These are phyloP conservation scores for Phaeosphaeria sp. DNA, from an alignment of 2,329 filamentous ascomycete genomes.

Conservation along the genomic window DNA sequence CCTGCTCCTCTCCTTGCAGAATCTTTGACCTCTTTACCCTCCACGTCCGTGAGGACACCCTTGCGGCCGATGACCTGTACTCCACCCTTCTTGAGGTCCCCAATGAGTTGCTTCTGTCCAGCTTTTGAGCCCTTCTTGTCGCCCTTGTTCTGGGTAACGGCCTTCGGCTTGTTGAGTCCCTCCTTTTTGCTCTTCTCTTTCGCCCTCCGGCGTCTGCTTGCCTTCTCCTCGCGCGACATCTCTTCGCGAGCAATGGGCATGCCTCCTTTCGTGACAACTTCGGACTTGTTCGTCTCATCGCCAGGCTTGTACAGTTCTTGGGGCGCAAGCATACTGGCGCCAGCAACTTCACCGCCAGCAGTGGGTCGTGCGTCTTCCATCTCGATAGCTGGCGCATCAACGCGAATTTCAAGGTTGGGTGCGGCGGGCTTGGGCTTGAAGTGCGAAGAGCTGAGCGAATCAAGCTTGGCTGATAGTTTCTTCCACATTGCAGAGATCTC, in stretches of 20 bases:
- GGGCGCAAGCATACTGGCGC: conserved; percentile 79
- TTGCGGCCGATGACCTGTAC: conserved; percentile 79
- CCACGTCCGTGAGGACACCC: conserved; percentile 82
- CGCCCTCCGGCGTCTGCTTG: conserved; percentile 75
- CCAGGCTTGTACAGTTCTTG: conserved; percentile 93
- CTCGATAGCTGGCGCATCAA: conserved; percentile 86
- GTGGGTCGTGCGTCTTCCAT: conserved; percentile 96
- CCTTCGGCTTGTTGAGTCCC: conserved; percentile 57
- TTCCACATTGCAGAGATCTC: conserved; percentile 87
- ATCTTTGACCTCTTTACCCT: conserved; percentile 73
- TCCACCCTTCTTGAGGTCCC: conserved; percentile 79
- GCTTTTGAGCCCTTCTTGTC: conserved; percentile 45
- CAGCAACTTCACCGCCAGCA: conserved; percentile 75
- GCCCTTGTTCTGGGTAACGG: conserved; percentile 61
- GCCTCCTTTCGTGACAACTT: conserved; percentile 79
- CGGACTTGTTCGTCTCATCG: conserved; percentile 70
- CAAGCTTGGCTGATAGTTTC: conserved; percentile 78
- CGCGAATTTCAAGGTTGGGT: conserved; percentile 82
- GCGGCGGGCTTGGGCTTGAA: conserved; percentile 89
- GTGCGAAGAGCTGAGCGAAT: conserved; percentile 90
- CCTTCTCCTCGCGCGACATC: conserved; percentile 86
- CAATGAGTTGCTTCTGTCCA: conserved; percentile 55
- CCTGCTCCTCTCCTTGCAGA: conserved; percentile 35
- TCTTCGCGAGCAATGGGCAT: conserved; percentile 82
- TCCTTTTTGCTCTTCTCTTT: conserved; percentile 85